These are phyloP conservation scores for Metschnikowia cubensis DNA, from an alignment of 805 yeast species.

Conservation along the genomic window DNA sequence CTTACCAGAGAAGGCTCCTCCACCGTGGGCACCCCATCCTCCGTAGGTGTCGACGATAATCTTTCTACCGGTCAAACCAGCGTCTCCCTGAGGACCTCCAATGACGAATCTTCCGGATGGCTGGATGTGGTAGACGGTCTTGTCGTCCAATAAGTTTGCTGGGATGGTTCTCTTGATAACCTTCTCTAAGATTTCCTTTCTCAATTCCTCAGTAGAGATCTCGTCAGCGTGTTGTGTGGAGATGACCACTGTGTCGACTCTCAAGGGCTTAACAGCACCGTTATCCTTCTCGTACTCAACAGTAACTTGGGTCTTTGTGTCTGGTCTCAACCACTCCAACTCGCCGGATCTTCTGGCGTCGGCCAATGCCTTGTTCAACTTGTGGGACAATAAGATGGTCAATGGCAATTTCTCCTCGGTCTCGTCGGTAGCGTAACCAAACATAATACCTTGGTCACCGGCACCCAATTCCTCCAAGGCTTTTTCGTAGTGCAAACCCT, in stretches of 20 bases:
- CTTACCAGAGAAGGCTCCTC: constrained; percentile 99
- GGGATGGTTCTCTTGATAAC: constrained; percentile 92
- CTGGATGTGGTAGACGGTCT: constrained; percentile 96
- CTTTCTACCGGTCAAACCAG: constrained; percentile 99
- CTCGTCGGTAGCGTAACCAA: constrained; percentile 99
- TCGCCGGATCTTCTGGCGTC: constrained; percentile 96
- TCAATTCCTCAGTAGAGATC: constrained; percentile 88
- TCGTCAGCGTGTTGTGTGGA: constrained; percentile 98
- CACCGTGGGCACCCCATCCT: constrained; percentile 99
- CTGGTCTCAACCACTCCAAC: constrained; percentile 97
- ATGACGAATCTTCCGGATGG: constrained; percentile 99
- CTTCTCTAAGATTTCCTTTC: constrained; percentile 71
- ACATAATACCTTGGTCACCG: constrained; percentile 99
- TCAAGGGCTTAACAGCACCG: constrained; percentile 92
- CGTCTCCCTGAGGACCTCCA: constrained; percentile 99
- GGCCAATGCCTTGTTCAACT: constrained; percentile 94
- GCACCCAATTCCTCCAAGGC: constrained; percentile 98
- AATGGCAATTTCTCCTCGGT: constrained; percentile 96
- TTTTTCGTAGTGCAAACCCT: constrained; percentile 96
- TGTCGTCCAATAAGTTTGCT: constrained; percentile 82
- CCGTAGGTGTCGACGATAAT: constrained; percentile 99
- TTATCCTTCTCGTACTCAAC: constrained; percentile 90
- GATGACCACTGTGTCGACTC: constrained; percentile 97
- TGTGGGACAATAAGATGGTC: constrained; percentile 91
- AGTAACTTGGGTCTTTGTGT: constrained; percentile 99